Evolutionary conservation across 225 moss, liverwort and hornwort genomes (phyloP), one percentile per base, ranked within the genome.

Genomic region (Sphagnum contortum): DNA sequence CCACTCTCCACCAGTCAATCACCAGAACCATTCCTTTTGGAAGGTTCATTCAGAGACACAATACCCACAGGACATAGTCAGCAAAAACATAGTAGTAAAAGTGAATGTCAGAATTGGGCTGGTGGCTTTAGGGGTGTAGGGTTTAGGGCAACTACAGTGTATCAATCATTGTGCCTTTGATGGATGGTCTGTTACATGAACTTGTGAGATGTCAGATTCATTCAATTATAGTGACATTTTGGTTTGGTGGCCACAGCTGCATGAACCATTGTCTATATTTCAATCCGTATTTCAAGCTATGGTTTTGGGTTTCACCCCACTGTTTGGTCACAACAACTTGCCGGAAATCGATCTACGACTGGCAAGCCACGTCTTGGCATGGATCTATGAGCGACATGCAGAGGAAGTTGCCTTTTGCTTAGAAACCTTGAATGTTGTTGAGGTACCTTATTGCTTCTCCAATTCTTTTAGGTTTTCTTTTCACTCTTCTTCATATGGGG

Each of bases 261-360:
- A 89, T 70, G 83, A 89, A 73, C 96, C 96, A 54, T 71, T 98
- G 66, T 85, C 93, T 57, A 84, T 98, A 59, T 98, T 98, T 71
- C 96, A 98, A 75, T 89, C 96, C 63, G 90, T 98, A 45, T 98
- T 98, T 68, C 96, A 98, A 73, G 96, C 96, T 65, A 98, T 98
- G 96, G 90, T 93, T 14, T 90, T 98, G 50, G 96, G 96, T 59
- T 93, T 98, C 52, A 93, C 92, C 52, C 96, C 96, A 46, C 89
- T 98, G 9, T 92, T 92, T 72, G 92, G 92, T 65, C 90, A 91
- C 81, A 93, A 91, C 71, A 89, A 89, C 79, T 75, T 98, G 57
- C 96, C 93, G 50, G 96, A 93, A 80, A 88, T 98, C 60, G 96
- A 98, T 78, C 91, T 98, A 69, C 89, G 96, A 50, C 80, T 98